These are phyloP conservation scores for Thielaviopsis populi DNA, from an alignment of 2,329 filamentous ascomycete species.

Conservation along the genomic window DNA sequence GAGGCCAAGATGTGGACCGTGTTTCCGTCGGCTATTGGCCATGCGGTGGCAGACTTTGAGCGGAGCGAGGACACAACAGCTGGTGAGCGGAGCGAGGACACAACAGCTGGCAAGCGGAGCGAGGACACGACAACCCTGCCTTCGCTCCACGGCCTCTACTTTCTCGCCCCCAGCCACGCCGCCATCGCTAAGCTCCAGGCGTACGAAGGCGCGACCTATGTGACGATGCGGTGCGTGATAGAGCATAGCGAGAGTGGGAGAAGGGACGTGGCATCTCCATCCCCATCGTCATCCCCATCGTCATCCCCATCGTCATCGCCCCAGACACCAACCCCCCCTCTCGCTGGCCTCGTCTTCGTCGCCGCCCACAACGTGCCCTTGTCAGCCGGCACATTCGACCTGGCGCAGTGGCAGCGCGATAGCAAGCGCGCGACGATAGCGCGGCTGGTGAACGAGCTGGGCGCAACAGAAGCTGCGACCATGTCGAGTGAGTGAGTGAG, in stretches of 20 bases:
- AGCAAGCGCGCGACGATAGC: constrained; percentile 10
- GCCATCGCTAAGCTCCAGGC: not conserved
- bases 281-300: not conserved
- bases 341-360: constrained; percentile 7
- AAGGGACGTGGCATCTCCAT: no score
- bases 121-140: not conserved
- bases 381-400: constrained; percentile 2
- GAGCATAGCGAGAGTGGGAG: no score
- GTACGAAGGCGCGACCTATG: constrained; percentile 13
- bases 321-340: not conserved
- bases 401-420: constrained; percentile 9
- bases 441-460: constrained; percentile 6
- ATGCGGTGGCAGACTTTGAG: not conserved
- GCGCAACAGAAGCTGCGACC: no score
- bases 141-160: not conserved
- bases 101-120: no score
- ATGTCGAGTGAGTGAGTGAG: no score
- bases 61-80: not conserved
- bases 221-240: constrained; percentile 7
- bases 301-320: not conserved
- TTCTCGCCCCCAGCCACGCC: not conserved
- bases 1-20: constrained; percentile 14
- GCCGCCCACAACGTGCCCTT: constrained; percentile 7
- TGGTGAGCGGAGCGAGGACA: no score
- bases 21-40: constrained; percentile 8